Evolutionary conservation across 768 basidiomycete species (phyloP).

Genomic region (Collybia sp.): DNA sequence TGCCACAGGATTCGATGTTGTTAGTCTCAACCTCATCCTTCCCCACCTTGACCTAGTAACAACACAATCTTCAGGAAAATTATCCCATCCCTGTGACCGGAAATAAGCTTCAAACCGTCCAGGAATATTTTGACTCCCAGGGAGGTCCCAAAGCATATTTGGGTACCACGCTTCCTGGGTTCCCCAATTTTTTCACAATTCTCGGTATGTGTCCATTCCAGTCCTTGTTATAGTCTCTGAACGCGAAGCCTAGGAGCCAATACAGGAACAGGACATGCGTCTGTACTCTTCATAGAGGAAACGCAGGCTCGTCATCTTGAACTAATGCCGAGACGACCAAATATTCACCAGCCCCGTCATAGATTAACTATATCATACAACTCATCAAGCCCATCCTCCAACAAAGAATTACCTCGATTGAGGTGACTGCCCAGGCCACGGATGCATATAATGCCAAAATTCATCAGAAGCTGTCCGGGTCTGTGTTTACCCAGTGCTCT

Average conservation of each 20-base stretch:
- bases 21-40: conserved; percentile 6
- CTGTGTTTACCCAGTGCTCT: conserved; percentile 24
- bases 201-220: conserved; percentile 20
- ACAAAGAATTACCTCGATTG: conserved; percentile 8
- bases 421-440: conserved; percentile 11
- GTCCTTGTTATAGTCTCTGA: neutral
- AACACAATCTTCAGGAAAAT: conserved; percentile 17
- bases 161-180: conserved; percentile 37
- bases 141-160: conserved; percentile 39
- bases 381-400: conserved; percentile 17
- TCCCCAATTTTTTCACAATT: conserved; percentile 40
- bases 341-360: neutral
- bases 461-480: conserved; percentile 14
- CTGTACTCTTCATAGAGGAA: conserved; percentile 40
- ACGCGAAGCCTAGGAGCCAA: conserved; percentile 30
- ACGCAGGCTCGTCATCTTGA: conserved; percentile 23
- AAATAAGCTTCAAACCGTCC: conserved; percentile 21
- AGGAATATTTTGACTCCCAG: conserved; percentile 33
- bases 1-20: conserved; percentile 30
- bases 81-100: conserved; percentile 30
- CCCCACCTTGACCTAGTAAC: neutral
- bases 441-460: conserved; percentile 15
- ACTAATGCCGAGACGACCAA: neutral
- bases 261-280: conserved; percentile 37
- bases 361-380: conserved; percentile 34